These are phyloP conservation scores for Lachancea dasiensis DNA, from an alignment of 805 yeast genomes.

Conservation along the genomic window DNA sequence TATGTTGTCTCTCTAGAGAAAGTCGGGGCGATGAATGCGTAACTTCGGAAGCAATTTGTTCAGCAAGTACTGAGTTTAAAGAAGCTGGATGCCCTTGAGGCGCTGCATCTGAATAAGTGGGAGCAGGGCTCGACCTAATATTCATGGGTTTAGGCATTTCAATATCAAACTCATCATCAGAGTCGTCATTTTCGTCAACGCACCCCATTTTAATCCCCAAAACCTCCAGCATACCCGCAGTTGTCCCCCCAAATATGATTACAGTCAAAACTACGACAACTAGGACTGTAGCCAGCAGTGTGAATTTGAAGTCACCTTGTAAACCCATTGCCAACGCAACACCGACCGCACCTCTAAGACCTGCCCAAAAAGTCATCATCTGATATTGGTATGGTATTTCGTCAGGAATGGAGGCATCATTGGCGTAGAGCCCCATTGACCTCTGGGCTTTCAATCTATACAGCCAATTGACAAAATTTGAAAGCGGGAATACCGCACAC, in stretches of 20 bases:
- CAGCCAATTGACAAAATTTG: conserved; percentile 76
- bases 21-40: conserved; percentile 10
- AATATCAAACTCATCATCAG: conserved; percentile 94
- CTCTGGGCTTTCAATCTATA: conserved; percentile 50
- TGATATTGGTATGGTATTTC: conserved; percentile 94
- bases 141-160: conserved; percentile 40
- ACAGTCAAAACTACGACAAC: conserved; percentile 97
- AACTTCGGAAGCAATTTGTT: conserved; percentile 5
- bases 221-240: conserved; percentile 96
- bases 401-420: conserved; percentile 47
- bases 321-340: conserved; percentile 97
- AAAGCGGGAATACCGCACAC: conserved; percentile 95
- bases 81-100: conserved; percentile 14
- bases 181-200: conserved; percentile 62
- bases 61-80: conserved; percentile 7
- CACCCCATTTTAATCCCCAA: conserved; percentile 90
- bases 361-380: conserved; percentile 99
- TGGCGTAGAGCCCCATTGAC: conserved; percentile 37
- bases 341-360: conserved; percentile 97
- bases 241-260: conserved; percentile 95
- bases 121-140: conserved; percentile 8
- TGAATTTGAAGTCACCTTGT: conserved; percentile 86
- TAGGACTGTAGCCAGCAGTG: conserved; percentile 86
- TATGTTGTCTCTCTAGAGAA: conserved; percentile 15
- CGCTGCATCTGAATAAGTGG: conserved; percentile 29